Percentiles rank a stretch among this genome's conserved stretches.
Conservation (phyloP, 257 asterid species). For the Solanum chiquidenum region DNA sequence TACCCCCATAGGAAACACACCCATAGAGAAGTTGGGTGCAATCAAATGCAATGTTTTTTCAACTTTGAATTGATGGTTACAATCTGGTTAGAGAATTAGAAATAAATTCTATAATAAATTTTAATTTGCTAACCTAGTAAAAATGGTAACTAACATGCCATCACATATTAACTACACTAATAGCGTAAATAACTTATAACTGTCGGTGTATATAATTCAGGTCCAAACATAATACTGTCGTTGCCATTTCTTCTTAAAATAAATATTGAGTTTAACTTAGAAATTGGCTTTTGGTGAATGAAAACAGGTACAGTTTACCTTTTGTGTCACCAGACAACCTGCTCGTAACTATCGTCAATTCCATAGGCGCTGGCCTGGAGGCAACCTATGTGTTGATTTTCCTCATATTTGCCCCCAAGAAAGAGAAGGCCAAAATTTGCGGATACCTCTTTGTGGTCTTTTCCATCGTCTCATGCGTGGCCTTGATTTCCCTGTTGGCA, state of each 20-base stretch:
- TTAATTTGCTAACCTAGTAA: not conserved
- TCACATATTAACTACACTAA: not conserved
- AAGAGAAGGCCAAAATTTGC: not conserved
- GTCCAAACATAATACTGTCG: not conserved
- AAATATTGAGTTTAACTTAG: not conserved
- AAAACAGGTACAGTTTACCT: slow-evolving; percentile 64
- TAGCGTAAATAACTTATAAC: not conserved
- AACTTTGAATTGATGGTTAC: not conserved
- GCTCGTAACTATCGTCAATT: slow-evolving; percentile 44
- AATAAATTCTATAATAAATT: not conserved
- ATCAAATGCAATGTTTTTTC: not conserved
- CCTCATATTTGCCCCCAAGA: slow-evolving; percentile 38
- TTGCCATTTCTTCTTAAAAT: not conserved
- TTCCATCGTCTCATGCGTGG: not conserved
- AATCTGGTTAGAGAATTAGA: not conserved
- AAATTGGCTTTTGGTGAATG: not conserved
- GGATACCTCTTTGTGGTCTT: not conserved
- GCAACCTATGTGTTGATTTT: slow-evolving; percentile 42
- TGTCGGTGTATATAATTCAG: not conserved
- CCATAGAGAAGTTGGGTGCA: not conserved
- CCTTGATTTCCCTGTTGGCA: slow-evolving; percentile 34
- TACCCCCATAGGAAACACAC: not conserved
- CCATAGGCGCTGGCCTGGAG: slow-evolving; percentile 47
- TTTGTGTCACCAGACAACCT: slow-evolving; percentile 52
- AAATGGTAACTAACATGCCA: not conserved